Conservation (phyloP, 768 basidiomycete genomes). For the Leccinum uliginosum region DNA sequence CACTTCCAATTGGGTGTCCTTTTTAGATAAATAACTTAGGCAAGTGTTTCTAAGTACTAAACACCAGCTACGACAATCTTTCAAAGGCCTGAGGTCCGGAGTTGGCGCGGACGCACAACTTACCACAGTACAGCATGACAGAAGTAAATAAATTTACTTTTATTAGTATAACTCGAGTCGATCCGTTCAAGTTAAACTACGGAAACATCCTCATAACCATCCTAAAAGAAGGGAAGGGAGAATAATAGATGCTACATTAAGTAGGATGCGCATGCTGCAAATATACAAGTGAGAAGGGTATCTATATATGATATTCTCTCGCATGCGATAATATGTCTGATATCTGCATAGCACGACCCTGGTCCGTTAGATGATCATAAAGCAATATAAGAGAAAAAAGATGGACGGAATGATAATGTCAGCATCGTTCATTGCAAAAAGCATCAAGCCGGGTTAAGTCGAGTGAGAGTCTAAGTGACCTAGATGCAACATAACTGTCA, state of each 20-base stretch:
- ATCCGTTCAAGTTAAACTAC: neutral
- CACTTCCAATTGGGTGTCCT: too few relatives aligned
- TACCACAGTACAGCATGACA: too few relatives aligned
- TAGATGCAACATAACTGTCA: conserved; percentile 5
- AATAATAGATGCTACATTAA: neutral
- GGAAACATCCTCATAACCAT: neutral
- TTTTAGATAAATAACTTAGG: too few relatives aligned
- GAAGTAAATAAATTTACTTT: too few relatives aligned
- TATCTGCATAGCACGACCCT: neutral
- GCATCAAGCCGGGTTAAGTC: neutral
- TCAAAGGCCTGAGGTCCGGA: too few relatives aligned
- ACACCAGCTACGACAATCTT: too few relatives aligned
- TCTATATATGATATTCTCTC: neutral
- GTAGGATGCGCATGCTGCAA: neutral
- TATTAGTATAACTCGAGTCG: too few relatives aligned
- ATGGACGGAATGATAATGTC: neutral
- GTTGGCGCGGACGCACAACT: too few relatives aligned
- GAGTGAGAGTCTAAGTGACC: too few relatives aligned
- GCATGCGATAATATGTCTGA: neutral
- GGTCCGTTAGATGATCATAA: neutral
- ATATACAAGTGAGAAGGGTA: neutral
- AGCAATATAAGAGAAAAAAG: neutral
- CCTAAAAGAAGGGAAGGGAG: neutral
- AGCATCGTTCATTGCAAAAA: neutral
- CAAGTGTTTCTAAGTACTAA: too few relatives aligned